Percentiles rank a stretch among this genome's conserved stretches.
Conservation (phyloP, 805 yeast species). For the Metschnikowia baotianmanensis region DNA sequence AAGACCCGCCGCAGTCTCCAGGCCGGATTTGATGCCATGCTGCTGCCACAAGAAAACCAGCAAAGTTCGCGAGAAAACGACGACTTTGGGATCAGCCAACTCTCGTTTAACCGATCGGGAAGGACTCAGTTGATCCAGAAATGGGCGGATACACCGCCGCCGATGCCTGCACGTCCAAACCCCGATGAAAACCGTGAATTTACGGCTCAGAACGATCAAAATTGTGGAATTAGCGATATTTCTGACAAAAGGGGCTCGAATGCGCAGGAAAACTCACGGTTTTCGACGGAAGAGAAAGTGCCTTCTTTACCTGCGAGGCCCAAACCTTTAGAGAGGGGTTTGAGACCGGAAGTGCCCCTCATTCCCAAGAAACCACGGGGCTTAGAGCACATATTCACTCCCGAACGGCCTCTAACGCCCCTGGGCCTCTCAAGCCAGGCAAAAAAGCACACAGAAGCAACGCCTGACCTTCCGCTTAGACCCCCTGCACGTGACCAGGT, state of each 20-base stretch:
- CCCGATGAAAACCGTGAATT: background rate
- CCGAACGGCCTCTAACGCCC: no score
- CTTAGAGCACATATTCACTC: no score
- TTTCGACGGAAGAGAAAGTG: background rate
- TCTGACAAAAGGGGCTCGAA: background rate
- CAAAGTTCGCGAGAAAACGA: background rate
- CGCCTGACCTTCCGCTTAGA: background rate
- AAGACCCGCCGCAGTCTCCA: constrained; percentile 31
- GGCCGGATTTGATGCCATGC: constrained; percentile 22
- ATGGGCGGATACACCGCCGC: constrained; percentile 17
- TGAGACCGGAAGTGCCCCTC: background rate
- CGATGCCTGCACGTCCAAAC: constrained; percentile 12
- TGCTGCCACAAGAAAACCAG: constrained; percentile 13
- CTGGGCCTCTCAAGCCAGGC: background rate
- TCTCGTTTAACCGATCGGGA: constrained; percentile 20
- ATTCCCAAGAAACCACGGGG: no score
- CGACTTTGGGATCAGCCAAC: constrained; percentile 13
- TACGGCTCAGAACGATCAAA: no score
- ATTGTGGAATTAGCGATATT: background rate
- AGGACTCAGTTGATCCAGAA: constrained; percentile 6
- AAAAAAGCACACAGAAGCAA: background rate
- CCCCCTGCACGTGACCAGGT: background rate
- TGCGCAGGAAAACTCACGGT: no score
- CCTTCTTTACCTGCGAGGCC: background rate
- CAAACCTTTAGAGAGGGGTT: background rate